Base-by-base conservation (phyloP, 179 eudicot species). In the Camellia oleifera region DNA sequence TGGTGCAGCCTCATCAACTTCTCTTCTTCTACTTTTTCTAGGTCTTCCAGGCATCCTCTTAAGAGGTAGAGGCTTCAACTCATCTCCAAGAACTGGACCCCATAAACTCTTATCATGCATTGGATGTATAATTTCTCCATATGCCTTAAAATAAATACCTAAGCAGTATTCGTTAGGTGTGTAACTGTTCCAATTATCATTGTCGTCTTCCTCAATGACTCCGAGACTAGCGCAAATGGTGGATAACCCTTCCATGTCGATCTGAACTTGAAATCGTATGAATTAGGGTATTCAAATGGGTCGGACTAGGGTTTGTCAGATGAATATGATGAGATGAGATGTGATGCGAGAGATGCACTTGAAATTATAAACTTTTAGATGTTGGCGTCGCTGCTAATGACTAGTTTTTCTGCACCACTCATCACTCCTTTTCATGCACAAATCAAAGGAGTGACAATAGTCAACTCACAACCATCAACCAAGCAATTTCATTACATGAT, bases 191-290 rank as follows among this genome's bases (percentile, higher is more conserved):
- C 60, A 83, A 53, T 83, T 86, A 0, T 92, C 92, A 7, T 87
- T 81, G 0, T 88, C 95, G 42, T 92, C 96, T 74, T 92, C 94
- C n/a, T 94, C 97, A 20, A 88, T 53, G 26, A 81, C 76, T 11
- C 93, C 95, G 0, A 97, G 90, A 40, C 98, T 98, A n/a, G 88
- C 85, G 77, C 99, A 97, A 40, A 91, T 90, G 15, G 74, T 54
- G 0, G 98, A 94, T 79, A 97, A 82, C 3, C 94, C 97, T 50
- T 94, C 98, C 82, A 93, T 91, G 17, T 79, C 87, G 88, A 86
- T 85, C 68, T 62, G 14, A 50, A 42, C 60, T 70, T 61, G 20
- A 15, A 23, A 50, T 54, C 14, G 40, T 45, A 4, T 4, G 17
- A 75, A 72, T 81, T 82, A 75, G 83, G 88, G 87, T 80, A 80